Evolutionary conservation across 257 asterid genomes (phyloP).

Genomic region (Gentiana dahurica): DNA sequence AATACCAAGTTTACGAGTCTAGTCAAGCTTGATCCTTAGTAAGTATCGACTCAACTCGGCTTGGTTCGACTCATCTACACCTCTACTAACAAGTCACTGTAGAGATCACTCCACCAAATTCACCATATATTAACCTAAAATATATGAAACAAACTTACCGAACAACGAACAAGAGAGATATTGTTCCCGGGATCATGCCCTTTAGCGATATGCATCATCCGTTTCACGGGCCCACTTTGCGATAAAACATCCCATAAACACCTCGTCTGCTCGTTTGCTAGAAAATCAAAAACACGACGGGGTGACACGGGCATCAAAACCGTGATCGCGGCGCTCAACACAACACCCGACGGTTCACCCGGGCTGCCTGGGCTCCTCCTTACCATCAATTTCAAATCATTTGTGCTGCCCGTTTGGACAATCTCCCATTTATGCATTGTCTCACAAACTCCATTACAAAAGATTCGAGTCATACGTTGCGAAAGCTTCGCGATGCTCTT

Average conservation of each 20-base stretch:
- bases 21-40: no score
- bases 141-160: conserved; percentile 27
- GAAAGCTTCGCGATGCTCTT: conserved; percentile 52
- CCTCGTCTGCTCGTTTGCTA: conserved; percentile 47
- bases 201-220: conserved; percentile 43
- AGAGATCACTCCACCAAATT: neutral
- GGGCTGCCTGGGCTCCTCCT: conserved; percentile 43
- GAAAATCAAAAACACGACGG: conserved; percentile 38
- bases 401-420: conserved; percentile 32
- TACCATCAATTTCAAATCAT: conserved; percentile 43
- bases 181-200: conserved; percentile 49
- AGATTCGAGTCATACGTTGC: conserved; percentile 59
- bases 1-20: no score
- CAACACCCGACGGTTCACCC: conserved; percentile 64
- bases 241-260: conserved; percentile 65
- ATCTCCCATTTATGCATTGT: conserved; percentile 59
- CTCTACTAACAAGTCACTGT: no score
- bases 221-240: conserved; percentile 49
- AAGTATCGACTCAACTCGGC: no score
- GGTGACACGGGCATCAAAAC: conserved; percentile 58
- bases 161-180: conserved; percentile 41
- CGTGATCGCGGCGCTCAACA: conserved; percentile 62
- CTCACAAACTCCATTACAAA: conserved; percentile 51
- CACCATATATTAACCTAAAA: neutral
- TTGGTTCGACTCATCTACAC: no score